Base-by-base conservation (phyloP, 2,329 filamentous ascomycete genomes). In the Penicillium sumatraense region DNA sequence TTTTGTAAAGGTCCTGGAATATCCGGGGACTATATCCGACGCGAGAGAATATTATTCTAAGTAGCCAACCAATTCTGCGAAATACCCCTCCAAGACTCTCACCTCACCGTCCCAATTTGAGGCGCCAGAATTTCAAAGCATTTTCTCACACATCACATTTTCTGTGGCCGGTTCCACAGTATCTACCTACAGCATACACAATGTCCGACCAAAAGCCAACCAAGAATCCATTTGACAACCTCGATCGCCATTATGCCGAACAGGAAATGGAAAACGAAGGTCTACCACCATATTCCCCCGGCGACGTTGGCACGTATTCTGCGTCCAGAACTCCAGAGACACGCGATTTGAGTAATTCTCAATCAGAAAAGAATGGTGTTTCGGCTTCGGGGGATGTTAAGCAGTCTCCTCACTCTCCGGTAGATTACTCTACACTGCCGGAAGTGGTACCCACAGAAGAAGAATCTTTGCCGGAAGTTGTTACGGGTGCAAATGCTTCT, bases 191-290 rank as follows among this genome's bases (percentile, higher is more conserved):
- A n/a, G n/a, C n/a, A n/a, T n/a, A 40, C 36, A 8, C 14, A 8
- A 44, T 44, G 40, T 44, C 40, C 5, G 40, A 27, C 14, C 13
- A 44, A 27, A 44, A 44, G 40, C 5, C 24, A 44, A 16, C 5
- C 11, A 21, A 7, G 40, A 57, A 47, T 16, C 47, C 51, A 6
- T 57, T 41, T n/a, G 51, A 57, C 31, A 33, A 54, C 9, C 16
- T 54, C 14, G 23, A 45, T n/a, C 20, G 26, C 6, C 36, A 53
- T 14, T 31, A 46, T 31, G 42, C 42, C 23, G 46, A 46, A 33
- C 35, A 35, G 11, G 53, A 52, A 24, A 31, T n/a, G 5, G 26
- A 46, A 13, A 24, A 46, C 10, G 10, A 3, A 1, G 42, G 42
- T 20, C 42, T 46, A 3, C 42, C 42, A 6, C 5, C 42, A 14